Percentiles rank a stretch among this genome's conserved stretches.
These are phyloP conservation scores for Vicia villosa DNA, from an alignment of 306 rosid genomes.

Conservation along the genomic window DNA sequence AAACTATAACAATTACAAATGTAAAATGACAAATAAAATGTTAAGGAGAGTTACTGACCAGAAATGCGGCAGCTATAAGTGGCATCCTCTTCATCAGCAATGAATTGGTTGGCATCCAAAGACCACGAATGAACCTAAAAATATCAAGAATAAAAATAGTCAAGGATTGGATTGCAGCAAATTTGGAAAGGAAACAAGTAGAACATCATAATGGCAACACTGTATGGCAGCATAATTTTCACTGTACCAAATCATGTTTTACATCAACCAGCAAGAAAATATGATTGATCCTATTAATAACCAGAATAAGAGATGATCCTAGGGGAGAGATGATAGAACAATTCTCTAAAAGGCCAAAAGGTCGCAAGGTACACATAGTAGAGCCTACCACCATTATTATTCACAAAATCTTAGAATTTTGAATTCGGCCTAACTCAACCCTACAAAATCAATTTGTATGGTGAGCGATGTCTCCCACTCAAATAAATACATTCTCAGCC, in stretches of 20 bases:
- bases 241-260: background rate
- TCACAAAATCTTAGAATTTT: too few relatives aligned
- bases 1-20: background rate
- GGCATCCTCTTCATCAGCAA: constrained; percentile 88
- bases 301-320: constrained; percentile 5
- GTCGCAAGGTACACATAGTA: background rate
- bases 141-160: constrained; percentile 14
- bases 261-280: constrained; percentile 9
- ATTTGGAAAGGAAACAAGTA: constrained; percentile 13
- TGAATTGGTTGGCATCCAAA: constrained; percentile 76
- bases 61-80: constrained; percentile 87
- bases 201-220: constrained; percentile 13
- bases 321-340: background rate
- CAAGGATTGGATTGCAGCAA: background rate
- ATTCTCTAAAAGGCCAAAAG: background rate
- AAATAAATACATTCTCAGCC: too few relatives aligned
- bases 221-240: constrained; percentile 10
- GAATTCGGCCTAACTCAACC: too few relatives aligned
- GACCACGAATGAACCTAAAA: constrained; percentile 79
- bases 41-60: constrained; percentile 48
- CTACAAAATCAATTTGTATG: too few relatives aligned
- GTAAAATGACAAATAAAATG: constrained; percentile 19
- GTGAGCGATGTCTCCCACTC: too few relatives aligned
- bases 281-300: background rate
- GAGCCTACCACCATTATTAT: background rate